Base-by-base conservation (phyloP, 495 filamentous ascomycete species). In the Podospora tetraspora region DNA sequence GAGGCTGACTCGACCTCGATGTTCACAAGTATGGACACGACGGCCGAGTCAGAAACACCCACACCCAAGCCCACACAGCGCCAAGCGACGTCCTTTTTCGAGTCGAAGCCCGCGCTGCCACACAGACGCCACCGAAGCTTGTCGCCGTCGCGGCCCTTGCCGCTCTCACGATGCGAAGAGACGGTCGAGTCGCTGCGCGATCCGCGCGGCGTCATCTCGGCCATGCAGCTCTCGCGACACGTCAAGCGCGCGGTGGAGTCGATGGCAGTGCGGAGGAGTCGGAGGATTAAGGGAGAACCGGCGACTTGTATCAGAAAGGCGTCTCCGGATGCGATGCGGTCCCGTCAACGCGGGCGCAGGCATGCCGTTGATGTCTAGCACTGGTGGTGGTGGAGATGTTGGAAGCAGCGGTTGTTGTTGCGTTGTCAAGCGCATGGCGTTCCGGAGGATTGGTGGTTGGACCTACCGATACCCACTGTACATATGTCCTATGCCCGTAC, bases 291-390 rank as follows among this genome's bases (percentile, higher is more conserved):
- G n/a, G 78, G 75, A 30, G 71, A 75, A 58, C 64, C 68, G 27
- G 60, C 76, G 12, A 78, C 76, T 29, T 77, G 80, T 60, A 75
- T 83, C 66, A 75, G 76, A 52, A 84, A 84, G 68, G 71, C 75
- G 23, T 64, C 69, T 63, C 72, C 76, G 68, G 78, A 81, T 59
- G 67, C 69, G 32, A 70, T 64, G 25, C 73, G 79, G 67, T 68
- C 74, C 24, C 79, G 76, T 68, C 75, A 75, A 1, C 79, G 75
- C 59, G 71, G 73, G 58, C 72, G 79, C 63, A 80, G 74, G 71
- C 73, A 72, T 24, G 63, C 19, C 8, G 43, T 29, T 23, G 71
- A 71, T 23, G 60, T 59, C 62, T 76, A 76, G 71, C 66, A 70
- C 24, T 25, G 24, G 62, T 57, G 61, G 70, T 76, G 61, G 37